These are phyloP conservation scores for Neospermospora avenae DNA, from an alignment of 2,329 filamentous ascomycete species.

Conservation along the genomic window DNA sequence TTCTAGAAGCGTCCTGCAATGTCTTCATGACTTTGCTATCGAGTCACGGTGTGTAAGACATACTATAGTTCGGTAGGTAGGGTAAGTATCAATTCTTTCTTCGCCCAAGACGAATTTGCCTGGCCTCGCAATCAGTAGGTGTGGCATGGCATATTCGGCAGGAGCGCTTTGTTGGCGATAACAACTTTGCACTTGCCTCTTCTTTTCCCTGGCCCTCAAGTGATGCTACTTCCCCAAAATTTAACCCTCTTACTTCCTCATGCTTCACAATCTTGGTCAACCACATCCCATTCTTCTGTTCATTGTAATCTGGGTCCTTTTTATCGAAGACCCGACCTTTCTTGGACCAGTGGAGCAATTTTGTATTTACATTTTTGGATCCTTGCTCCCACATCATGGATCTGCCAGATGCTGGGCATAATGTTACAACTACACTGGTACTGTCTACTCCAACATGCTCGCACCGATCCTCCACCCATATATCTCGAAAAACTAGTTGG, in stretches of 20 bases:
- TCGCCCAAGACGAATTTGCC: too few relatives aligned
- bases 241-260: slow-evolving; percentile 1
- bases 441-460: slow-evolving; percentile 28
- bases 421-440: slow-evolving; percentile 11
- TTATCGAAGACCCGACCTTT: slow-evolving; percentile 27
- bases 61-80: too few relatives aligned
- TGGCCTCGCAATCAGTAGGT: too few relatives aligned
- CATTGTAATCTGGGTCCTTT: slow-evolving; percentile 25
- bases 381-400: slow-evolving; percentile 29
- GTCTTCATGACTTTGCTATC: too few relatives aligned
- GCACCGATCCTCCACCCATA: slow-evolving; percentile 40
- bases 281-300: slow-evolving; percentile 29
- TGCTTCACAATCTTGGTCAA: slow-evolving; percentile 15
- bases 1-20: too few relatives aligned
- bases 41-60: too few relatives aligned
- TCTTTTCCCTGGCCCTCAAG: neutral
- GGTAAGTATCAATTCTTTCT: too few relatives aligned
- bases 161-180: neutral
- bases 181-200: neutral
- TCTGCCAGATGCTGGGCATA: slow-evolving; percentile 15
- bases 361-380: slow-evolving; percentile 35
- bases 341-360: slow-evolving; percentile 34
- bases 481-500: slow-evolving; percentile 40
- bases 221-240: neutral
- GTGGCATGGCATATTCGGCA: too few relatives aligned